Evolutionary conservation across 805 yeast genomes (phyloP), one percentile per base, ranked within the genome.

Genomic region (Barnettozyma botsteinii): DNA sequence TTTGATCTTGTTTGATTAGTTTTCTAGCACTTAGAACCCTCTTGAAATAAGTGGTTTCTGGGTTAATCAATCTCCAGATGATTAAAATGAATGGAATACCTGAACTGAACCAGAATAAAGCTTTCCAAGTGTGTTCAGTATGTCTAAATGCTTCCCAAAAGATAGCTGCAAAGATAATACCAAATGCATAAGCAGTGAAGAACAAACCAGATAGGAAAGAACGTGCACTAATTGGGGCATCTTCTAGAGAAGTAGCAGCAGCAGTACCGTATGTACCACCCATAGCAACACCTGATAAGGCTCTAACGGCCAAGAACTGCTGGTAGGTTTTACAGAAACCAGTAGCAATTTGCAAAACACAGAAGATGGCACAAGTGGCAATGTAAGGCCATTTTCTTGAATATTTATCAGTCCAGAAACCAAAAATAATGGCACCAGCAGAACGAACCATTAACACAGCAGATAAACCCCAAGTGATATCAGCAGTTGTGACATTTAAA

Each of bases 371-470:
- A 45, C 75, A 67, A 55, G 78, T 75, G 31, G 65, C 52, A 35
- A 81, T 72, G 50, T 72, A 79, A 4, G 87, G 83, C 77, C 80
- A 78, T 50, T 78, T 80, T 50, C 87, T 70, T 7, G 87, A 85
- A 51, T 67, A 72, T 39, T 66, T 66, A 53, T 81, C 89, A 25
- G 80, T 74, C 59, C 77, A 65, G 26, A 71, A 54, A 37, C 89
- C 89, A 53, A 81, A 81, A 25, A 75, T 63, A 13, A 80, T 59
- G 1, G 89, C 87, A 32, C 89, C 89, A 3, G 77, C 77, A 3
- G 85, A 73, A 41, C 89, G 69, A 41, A 81, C 69, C 85, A 81
- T 81, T 31, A 81, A 67, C 29, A 81, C 87, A 42, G 82, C 69
- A 17, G 85, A 77, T 44, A 82, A 69, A 39, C 87, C 88, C 85